Evolutionary conservation across 352 stramenopile genomes (phyloP).

Genomic region (Lagenidium sp.): DNA sequence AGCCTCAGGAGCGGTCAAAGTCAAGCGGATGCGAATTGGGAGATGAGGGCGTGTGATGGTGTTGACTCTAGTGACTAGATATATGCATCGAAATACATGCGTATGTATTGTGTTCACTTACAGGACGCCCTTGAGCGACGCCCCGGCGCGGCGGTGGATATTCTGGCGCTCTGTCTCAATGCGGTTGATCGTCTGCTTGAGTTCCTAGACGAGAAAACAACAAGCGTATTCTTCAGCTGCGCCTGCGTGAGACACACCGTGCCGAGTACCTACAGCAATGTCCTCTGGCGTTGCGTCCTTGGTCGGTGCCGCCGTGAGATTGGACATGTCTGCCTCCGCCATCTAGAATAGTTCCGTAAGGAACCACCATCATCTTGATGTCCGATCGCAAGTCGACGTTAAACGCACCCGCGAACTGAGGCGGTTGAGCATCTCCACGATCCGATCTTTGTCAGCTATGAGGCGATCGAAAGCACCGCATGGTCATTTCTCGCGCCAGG

Average conservation of each 20-base stretch:
- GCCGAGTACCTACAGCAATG: conserved; percentile 30
- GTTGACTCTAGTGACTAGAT: no score
- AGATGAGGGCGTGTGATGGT: background rate
- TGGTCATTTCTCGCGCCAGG: no score
- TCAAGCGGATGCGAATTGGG: background rate
- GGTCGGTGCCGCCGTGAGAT: conserved; percentile 68
- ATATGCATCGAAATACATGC: no score
- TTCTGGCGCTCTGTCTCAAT: conserved; percentile 76
- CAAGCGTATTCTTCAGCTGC: no score
- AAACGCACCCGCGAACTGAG: conserved; percentile 60
- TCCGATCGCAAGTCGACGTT: no score
- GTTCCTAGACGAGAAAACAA: conserved; percentile 22
- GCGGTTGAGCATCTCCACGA: conserved; percentile 84
- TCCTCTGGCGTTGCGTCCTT: conserved; percentile 73
- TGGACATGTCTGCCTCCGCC: conserved; percentile 82
- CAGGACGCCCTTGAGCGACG: conserved; percentile 70
- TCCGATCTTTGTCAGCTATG: conserved; percentile 78
- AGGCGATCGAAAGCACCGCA: background rate
- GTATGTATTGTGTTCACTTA: no score
- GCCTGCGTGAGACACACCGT: background rate
- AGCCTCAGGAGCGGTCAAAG: no score
- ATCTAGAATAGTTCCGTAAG: no score
- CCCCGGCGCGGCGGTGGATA: conserved; percentile 64
- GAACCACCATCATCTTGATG: no score
- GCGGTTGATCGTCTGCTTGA: conserved; percentile 66